Evolutionary conservation across 768 basidiomycete species (phyloP).

Genomic region (Filobasidium wieringae): DNA sequence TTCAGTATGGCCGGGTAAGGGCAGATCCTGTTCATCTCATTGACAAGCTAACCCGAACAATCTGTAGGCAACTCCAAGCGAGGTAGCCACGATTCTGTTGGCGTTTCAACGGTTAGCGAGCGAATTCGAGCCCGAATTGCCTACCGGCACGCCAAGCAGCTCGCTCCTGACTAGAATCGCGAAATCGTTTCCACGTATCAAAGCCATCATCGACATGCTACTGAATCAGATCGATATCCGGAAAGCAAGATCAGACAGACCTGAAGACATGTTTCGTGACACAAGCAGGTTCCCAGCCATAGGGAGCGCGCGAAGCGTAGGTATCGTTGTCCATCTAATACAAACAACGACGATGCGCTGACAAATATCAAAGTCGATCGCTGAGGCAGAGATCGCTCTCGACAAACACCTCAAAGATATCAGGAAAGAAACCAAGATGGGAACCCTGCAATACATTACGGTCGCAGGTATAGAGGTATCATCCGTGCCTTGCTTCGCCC

Average conservation of each 20-base stretch:
- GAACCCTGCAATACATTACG: conserved; percentile 58
- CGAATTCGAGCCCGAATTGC: conserved; percentile 49
- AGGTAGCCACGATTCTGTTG: conserved; percentile 60
- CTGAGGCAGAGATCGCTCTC: conserved; percentile 58
- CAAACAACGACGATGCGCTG: not conserved
- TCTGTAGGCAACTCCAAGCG: conserved; percentile 58
- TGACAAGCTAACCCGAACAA: not conserved
- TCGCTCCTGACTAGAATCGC: conserved; percentile 60
- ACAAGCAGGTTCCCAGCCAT: conserved; percentile 48
- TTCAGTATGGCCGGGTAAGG: conserved; percentile 78
- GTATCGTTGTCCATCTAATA: conserved; percentile 18
- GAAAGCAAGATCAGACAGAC: conserved; percentile 55
- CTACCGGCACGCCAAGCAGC: conserved; percentile 53
- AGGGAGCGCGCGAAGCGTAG: conserved; percentile 52
- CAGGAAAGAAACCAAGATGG: conserved; percentile 59
- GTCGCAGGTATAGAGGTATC: conserved; percentile 60
- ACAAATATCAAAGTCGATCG: conserved; percentile 47
- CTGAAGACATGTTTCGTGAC: conserved; percentile 59
- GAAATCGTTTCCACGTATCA: conserved; percentile 54
- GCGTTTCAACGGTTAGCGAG: conserved; percentile 61
- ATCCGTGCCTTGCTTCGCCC: no score
- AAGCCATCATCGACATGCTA: conserved; percentile 47
- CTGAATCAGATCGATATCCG: conserved; percentile 51
- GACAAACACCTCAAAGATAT: conserved; percentile 61
- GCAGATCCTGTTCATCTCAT: not conserved